Conservation (phyloP, 2,329 filamentous ascomycete genomes). For the Pseudogymnoascus sp. region DNA sequence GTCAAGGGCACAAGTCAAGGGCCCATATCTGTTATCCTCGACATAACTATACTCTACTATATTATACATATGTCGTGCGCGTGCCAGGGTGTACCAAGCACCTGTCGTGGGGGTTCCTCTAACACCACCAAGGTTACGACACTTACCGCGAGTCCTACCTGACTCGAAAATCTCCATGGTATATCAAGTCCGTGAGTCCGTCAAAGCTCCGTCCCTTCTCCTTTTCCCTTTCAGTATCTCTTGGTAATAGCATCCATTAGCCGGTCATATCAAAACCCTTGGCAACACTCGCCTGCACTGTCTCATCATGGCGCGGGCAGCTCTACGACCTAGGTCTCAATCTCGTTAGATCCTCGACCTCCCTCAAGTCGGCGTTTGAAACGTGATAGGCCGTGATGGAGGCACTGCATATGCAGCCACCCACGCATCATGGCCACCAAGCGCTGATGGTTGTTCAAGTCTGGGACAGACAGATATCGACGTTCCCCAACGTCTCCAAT, state of each 20-base stretch:
- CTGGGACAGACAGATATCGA: background rate
- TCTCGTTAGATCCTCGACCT: background rate
- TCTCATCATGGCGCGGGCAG: background rate
- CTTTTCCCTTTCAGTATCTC: background rate
- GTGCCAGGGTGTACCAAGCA: constrained; percentile 1
- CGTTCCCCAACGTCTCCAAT: background rate
- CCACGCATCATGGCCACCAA: constrained; percentile 5
- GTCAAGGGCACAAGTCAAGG: too few relatives aligned
- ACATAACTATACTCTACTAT: background rate
- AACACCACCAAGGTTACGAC: background rate
- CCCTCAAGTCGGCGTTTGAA: background rate
- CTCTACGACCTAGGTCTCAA: background rate
- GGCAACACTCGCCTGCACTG: background rate
- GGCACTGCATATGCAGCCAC: constrained; percentile 6
- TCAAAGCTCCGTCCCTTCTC: background rate
- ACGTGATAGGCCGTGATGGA: background rate
- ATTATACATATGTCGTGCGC: constrained; percentile 1
- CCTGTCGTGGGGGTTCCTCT: background rate
- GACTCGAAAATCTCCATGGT: background rate
- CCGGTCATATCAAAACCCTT: background rate
- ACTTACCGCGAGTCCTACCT: background rate
- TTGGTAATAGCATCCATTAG: constrained; percentile 3
- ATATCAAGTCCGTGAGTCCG: background rate
- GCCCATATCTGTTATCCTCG: too few relatives aligned
- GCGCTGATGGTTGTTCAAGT: background rate